Evolutionary conservation across 2,329 filamentous ascomycete genomes (phyloP), one percentile per base, ranked within the genome.

Genomic region (Podosphaera fusca): DNA sequence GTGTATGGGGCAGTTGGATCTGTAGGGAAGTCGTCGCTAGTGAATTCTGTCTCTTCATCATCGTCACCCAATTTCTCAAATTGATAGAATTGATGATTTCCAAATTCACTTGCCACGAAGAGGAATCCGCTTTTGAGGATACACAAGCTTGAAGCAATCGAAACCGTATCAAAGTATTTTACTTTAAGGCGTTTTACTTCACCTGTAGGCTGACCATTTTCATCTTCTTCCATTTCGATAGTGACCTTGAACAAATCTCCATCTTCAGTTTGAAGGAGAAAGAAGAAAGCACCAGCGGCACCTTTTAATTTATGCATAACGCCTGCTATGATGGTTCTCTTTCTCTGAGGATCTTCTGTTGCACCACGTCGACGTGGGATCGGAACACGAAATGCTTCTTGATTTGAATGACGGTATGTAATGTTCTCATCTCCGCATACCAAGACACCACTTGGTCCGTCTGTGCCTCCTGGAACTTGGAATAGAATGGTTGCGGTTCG

Each of bases 231-330:
- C 81, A 95, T 90, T 61, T 95, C 88, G 59, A 98, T 81, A 0
- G 84, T 95, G 55, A 96, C 78, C 69, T 96, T 96, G 76, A 98
- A 96, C 5, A 98, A 74, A 69, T 98, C 94, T n/a, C 92, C 92
- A 68, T 98, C 94, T 58, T 98, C 92, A 0, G 86, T 88, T 68
- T 99, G 92, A 0, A 98, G 73, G 2, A 99, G 78, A 68, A 96
- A 95, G 74, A 98, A 99, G 72, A 98, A 98, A 1, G 89, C 88
- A 34, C 88, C 88, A 4, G 75, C 76, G 59, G 75, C 82, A 59
- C 80, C 80, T 65, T 92, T 90, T 68, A 95, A 82, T 69, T 94
- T 94, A 72, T 98, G 92, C 81, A 96, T 90, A n/a, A 95, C 88
- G 55, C 92, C 92, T 2, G 86, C 79, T 1, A 90, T 82, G 59